These are phyloP conservation scores for Crepidotus variabilis DNA, from an alignment of 768 basidiomycete genomes.

Conservation along the genomic window DNA sequence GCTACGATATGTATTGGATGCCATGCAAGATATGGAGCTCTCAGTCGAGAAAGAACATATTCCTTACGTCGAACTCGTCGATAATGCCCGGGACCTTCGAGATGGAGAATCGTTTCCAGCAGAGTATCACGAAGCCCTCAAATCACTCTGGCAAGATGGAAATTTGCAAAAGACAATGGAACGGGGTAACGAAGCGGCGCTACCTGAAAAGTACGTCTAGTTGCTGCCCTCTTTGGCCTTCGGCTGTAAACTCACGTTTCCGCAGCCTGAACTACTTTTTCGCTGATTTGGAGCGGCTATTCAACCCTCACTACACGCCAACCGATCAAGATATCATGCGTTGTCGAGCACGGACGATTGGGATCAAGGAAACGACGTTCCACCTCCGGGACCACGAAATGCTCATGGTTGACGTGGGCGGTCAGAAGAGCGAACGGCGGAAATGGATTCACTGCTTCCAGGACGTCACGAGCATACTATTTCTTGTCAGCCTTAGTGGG, in stretches of 20 bases:
- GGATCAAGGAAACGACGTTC: constrained; percentile 88
- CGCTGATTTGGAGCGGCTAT: constrained; percentile 74
- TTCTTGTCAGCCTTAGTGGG: constrained; percentile 86
- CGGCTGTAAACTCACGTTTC: background rate
- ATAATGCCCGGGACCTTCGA: constrained; percentile 64
- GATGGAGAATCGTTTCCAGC: constrained; percentile 80
- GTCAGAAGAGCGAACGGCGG: constrained; percentile 89
- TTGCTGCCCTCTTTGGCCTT: constrained; percentile 4
- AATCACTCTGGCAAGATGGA: constrained; percentile 71
- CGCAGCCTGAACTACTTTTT: constrained; percentile 74
- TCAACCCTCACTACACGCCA: constrained; percentile 67
- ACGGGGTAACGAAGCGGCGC: constrained; percentile 84
- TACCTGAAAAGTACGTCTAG: constrained; percentile 80
- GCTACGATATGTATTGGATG: constrained; percentile 76
- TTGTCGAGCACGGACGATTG: constrained; percentile 83
- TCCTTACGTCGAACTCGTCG: constrained; percentile 57
- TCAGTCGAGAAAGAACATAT: constrained; percentile 61
- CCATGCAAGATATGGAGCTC: constrained; percentile 87
- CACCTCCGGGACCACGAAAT: constrained; percentile 74
- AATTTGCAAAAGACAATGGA: constrained; percentile 73
- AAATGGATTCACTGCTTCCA: constrained; percentile 97
- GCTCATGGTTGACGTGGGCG: constrained; percentile 92
- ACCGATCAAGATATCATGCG: constrained; percentile 87
- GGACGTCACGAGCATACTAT: constrained; percentile 90
- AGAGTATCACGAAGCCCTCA: constrained; percentile 63